Percentiles rank a stretch among this genome's conserved stretches.
These are phyloP conservation scores for Kwoniella heveanensis DNA, from an alignment of 768 basidiomycete species.

Conservation along the genomic window DNA sequence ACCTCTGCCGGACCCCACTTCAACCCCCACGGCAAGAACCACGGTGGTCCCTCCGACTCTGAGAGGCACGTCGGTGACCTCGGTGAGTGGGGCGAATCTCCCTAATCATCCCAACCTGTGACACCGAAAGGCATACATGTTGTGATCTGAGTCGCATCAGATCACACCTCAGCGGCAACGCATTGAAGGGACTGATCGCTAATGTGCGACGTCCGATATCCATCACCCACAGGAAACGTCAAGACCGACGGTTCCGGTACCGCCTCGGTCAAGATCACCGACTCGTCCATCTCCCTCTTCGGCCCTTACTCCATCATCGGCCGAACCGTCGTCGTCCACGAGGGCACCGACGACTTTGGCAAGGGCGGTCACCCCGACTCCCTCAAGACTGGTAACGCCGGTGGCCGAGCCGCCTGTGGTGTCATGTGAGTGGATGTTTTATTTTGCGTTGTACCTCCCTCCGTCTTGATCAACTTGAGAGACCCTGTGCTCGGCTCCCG, in stretches of 20 bases:
- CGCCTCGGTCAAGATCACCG: slow-evolving; percentile 64
- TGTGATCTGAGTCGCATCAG: too few relatives aligned
- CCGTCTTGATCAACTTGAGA: too few relatives aligned
- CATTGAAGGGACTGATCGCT: too few relatives aligned
- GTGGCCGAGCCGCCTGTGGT: slow-evolving; percentile 74
- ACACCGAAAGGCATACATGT: too few relatives aligned
- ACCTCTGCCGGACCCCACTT: slow-evolving; percentile 72
- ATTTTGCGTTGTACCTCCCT: too few relatives aligned
- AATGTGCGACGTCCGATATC: not conserved
- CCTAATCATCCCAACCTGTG: too few relatives aligned
- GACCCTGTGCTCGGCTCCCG: too few relatives aligned
- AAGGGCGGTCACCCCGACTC: slow-evolving; percentile 69
- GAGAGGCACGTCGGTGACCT: slow-evolving; percentile 67
- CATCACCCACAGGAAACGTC: slow-evolving; percentile 65
- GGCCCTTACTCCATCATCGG: slow-evolving; percentile 71
- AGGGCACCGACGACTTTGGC: slow-evolving; percentile 79
- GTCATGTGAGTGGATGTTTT: slow-evolving; percentile 65
- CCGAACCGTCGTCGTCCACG: slow-evolving; percentile 75
- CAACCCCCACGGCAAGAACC: slow-evolving; percentile 69
- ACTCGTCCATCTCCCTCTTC: slow-evolving; percentile 67
- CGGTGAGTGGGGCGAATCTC: too few relatives aligned
- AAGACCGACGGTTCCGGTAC: slow-evolving; percentile 64
- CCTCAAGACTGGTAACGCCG: slow-evolving; percentile 74
- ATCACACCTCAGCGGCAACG: too few relatives aligned
- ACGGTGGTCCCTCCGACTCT: slow-evolving; percentile 63